Evolutionary conservation across 768 basidiomycete species (phyloP).

Genomic region (Butyriboletus loyo): DNA sequence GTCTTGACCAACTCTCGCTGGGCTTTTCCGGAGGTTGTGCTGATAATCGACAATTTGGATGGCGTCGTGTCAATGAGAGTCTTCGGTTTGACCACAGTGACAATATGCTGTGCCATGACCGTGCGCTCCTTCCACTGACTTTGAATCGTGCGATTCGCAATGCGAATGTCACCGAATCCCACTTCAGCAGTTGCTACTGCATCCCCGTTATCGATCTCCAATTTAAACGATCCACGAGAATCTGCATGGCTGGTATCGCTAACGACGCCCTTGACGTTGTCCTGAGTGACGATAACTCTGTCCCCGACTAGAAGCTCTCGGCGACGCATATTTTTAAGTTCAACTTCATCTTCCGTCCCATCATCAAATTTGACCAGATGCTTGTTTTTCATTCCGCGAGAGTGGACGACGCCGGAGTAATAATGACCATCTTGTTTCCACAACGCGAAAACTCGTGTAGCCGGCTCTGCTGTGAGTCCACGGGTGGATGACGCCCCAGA

Average conservation of each 20-base stretch:
- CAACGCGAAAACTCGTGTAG: constrained; percentile 67
- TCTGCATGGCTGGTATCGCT: constrained; percentile 31
- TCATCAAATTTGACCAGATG: constrained; percentile 72
- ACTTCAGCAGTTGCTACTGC: constrained; percentile 28
- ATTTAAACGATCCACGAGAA: constrained; percentile 30
- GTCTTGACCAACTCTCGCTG: constrained; percentile 44
- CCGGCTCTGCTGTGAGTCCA: constrained; percentile 14
- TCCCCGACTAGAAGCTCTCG: constrained; percentile 55
- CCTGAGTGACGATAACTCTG: constrained; percentile 42
- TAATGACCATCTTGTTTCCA: constrained; percentile 62
- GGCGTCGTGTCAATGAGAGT: constrained; percentile 42
- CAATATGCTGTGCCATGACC: constrained; percentile 41
- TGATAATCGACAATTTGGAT: constrained; percentile 43
- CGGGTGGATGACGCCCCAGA: constrained; percentile 33
- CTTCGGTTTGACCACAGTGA: constrained; percentile 40
- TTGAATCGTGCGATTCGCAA: constrained; percentile 50
- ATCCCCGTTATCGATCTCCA: constrained; percentile 40
- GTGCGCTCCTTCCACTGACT: constrained; percentile 53
- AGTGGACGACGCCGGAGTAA: constrained; percentile 57
- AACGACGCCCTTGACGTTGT: constrained; percentile 29
- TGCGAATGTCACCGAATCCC: constrained; percentile 39
- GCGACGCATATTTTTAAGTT: constrained; percentile 50
- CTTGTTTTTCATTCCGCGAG: constrained; percentile 25
- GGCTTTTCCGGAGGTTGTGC: constrained; percentile 33
- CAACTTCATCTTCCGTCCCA: constrained; percentile 43